Base-by-base conservation (phyloP, 2,329 filamentous ascomycete species). In the Cyphellophora attinorum region DNA sequence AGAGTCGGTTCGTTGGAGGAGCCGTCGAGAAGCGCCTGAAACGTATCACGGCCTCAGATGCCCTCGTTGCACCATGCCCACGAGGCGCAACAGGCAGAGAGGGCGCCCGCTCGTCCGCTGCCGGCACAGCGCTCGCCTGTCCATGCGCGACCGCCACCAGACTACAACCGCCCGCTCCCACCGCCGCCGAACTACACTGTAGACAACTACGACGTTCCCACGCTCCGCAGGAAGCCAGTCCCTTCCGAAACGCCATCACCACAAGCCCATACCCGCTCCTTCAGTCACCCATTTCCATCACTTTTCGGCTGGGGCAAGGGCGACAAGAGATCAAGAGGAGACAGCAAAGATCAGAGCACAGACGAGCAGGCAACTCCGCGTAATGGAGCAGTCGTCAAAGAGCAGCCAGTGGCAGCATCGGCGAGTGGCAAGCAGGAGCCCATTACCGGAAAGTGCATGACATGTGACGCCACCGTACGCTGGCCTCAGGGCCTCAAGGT, bases 201-300 rank as follows among this genome's bases (percentile, higher is more conserved):
- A 19, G 43, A 45, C 17, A 37, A 27, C 27, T 49, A 48, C 32
- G 53, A 57, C 12, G 49, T 56, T 18, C 47, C 49, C 12, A 39
- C 46, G 14, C 40, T 50, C 10, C 41, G 43, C 27, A 41, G 44
- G 32, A 44, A 44, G 25, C 37, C 40, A 16, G 39, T n/a, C 11
- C 27, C 37, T 11, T 15, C 39, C 12, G 40, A 45, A 21, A 14
- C 34, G 5, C 28, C 29, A n/a, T 27, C 42, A n/a, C n/a, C 41
- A 14, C 41, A 43, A 25, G 46, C 50, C 29, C 75, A 79, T 56
- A 60, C 62, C 17, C 76, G 82, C 35, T 88, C 84, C 36, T 74
- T 81, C 63, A 91, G 84, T 66, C 79, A 89, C 51, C 83, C 84
- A 8, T 81, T 89, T 45, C 79, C 82, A 5, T 78, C 76, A 12